Evolutionary conservation across 1,284 basidiomycete species (phyloP).

Genomic region (Grifola frondosa): DNA sequence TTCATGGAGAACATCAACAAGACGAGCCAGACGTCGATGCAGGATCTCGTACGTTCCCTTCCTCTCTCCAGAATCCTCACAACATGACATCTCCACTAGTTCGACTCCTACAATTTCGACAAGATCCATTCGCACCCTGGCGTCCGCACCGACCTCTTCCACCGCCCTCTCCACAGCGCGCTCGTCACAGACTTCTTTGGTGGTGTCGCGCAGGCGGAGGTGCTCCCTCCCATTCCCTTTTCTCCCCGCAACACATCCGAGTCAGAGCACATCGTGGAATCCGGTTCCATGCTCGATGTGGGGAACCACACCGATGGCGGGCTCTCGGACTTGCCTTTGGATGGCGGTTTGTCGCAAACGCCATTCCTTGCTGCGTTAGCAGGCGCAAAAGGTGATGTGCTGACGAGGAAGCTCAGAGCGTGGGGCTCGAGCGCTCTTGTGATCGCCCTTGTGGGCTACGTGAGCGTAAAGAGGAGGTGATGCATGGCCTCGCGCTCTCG

Average conservation of each 20-base stretch:
- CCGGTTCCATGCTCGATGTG: neutral
- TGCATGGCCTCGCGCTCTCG: too few species aligned
- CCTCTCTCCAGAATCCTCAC: neutral
- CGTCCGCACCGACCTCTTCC: constrained; percentile 83
- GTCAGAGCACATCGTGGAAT: neutral
- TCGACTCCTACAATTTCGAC: constrained; percentile 73
- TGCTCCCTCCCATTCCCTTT: constrained; percentile 28
- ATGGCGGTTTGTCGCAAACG: constrained; percentile 1
- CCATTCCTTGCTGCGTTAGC: constrained; percentile 9
- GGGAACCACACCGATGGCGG: neutral
- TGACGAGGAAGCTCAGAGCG: constrained; percentile 26
- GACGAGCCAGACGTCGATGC: constrained; percentile 78
- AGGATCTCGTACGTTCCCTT: constrained; percentile 71
- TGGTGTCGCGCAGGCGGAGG: constrained; percentile 83
- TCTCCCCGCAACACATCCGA: neutral
- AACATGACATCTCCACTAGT: constrained; percentile 44
- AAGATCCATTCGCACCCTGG: constrained; percentile 86
- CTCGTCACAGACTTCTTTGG: constrained; percentile 96
- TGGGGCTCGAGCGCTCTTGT: constrained; percentile 39
- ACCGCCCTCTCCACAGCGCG: constrained; percentile 63
- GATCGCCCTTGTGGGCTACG: constrained; percentile 37
- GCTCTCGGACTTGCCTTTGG: neutral
- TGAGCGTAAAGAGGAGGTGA: constrained; percentile 11
- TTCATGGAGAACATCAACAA: constrained; percentile 94
- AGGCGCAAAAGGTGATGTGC: neutral